Base-by-base conservation (phyloP, 192 early-diverging fungal genomes). In the Podila clonocystis region DNA sequence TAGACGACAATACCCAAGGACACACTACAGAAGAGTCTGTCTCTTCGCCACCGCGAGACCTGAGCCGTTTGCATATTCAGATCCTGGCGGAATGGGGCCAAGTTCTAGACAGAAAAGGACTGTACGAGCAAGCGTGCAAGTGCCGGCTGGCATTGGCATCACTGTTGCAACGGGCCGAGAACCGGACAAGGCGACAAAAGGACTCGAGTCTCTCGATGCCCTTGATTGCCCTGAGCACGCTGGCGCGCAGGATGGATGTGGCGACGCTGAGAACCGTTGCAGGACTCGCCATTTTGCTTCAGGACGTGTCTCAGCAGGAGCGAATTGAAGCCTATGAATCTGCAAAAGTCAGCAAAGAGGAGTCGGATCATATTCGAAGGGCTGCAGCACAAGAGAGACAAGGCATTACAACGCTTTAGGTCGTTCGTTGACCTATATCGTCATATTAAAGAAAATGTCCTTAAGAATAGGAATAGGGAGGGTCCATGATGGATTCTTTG, bases 61-160 rank as follows among this genome's bases (percentile, higher is more conserved):
- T 58, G 34, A 50, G 49, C 4, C 34, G 50, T 1, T 71, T 80
- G 17, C 70, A 73, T 36, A 30, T 63, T 6, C 70, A 50, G 20
- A 73, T 80, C 45, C 63, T 80, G 48, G 62, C 77, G 5, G 77
- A 80, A 49, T 80, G 77, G 77, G 77, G 77, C 9, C 71, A 68
- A 34, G 33, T 67, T 4, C 33, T 80, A 17, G 77, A 80, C 26
- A 61, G 62, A 30, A 50, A 50, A 0, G 36, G 60, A 7, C 57
- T 19, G 5, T 80, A 69, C 36, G 77, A 73, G 58, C 70, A 80
- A 45, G 77, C 77, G 9, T 73, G 77, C 49, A 80, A 80, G 52
- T 80, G 77, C 48, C 77, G 73, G 17, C 50, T 80, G 50, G 62
- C 77, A 58, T 49, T 80, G 5, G 71, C 65, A 2, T 49, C 77